A percentile compares a stretch with the other conserved stretches of the same genome.
phyloP scores from a whole-genome alignment of 805 yeast species.

The Wickerhamiella cacticola region DNA sequence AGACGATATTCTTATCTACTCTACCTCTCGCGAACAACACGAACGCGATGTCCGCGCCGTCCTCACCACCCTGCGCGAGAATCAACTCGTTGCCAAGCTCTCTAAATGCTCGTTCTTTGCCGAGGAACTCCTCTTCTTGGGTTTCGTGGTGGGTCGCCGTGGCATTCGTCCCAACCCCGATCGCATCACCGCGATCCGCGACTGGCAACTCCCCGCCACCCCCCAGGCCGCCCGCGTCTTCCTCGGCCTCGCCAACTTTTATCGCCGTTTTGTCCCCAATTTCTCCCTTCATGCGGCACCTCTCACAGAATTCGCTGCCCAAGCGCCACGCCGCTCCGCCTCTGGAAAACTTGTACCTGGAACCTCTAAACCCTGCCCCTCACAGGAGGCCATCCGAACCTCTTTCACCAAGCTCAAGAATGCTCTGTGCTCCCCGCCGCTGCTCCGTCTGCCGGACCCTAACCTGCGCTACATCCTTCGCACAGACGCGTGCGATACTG shows the following conservation, averaged over 20 bases:
- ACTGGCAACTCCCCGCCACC: not conserved
- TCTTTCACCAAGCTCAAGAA: not conserved
- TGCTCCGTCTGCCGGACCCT: not conserved
- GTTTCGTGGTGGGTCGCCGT: not conserved
- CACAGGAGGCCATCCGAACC: no score
- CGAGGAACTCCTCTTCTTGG: not conserved
- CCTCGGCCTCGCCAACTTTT: constrained; percentile 5
- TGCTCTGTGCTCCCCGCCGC: not conserved
- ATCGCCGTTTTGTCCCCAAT: constrained; percentile 1
- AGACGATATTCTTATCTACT: constrained; percentile 8
- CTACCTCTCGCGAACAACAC: not conserved
- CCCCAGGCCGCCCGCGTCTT: not conserved
- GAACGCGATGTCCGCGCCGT: not conserved
- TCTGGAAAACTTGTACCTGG: no score
- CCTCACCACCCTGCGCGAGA: not conserved
- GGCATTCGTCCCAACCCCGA: not conserved
- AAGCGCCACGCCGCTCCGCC: no score
- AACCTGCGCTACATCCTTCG: no score
- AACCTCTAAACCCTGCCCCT: no score
- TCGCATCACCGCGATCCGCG: not conserved
- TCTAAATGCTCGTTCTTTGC: not conserved
- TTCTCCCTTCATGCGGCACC: not conserved
- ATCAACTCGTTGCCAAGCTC: not conserved
- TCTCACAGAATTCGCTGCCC: not conserved
- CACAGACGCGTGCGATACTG: not conserved